A percentile compares a stretch with the other conserved stretches of the same genome.
These are phyloP conservation scores for Pichia sp. DNA, from an alignment of 1,139 yeast genomes.

Conservation along the genomic window DNA sequence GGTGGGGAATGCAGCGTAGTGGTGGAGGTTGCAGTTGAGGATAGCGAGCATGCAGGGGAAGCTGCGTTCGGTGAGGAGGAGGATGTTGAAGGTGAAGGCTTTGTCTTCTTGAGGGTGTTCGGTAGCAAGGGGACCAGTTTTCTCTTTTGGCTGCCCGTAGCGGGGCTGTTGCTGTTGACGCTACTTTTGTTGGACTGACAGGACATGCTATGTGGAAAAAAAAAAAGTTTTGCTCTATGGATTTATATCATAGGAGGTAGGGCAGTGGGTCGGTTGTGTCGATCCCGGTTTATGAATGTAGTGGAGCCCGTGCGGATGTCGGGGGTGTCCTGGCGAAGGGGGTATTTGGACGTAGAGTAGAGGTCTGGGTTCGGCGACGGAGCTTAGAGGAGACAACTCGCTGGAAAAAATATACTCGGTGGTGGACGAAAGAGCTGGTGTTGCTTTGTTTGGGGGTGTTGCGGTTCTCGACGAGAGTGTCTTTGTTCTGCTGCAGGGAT, in stretches of 20 bases:
- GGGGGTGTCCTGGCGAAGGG: too few relatives aligned
- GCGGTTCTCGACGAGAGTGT: too few relatives aligned
- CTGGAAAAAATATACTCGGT: too few relatives aligned
- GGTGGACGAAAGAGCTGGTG: too few relatives aligned
- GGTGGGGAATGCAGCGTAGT: neutral
- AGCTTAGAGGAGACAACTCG: too few relatives aligned
- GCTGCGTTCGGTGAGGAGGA: neutral
- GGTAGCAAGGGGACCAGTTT: constrained; percentile 34
- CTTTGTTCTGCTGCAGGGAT: too few relatives aligned
- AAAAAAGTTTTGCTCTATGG: too few relatives aligned
- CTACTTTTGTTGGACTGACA: neutral
- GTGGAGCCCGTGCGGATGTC: neutral
- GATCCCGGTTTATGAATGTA: too few relatives aligned
- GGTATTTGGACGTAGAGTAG: too few relatives aligned
- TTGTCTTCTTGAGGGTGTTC: constrained; percentile 15
- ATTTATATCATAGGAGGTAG: neutral
- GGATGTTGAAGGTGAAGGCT: neutral
- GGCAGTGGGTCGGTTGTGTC: too few relatives aligned
- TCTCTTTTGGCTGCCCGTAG: constrained; percentile 28
- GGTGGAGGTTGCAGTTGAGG: neutral
- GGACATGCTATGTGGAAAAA: neutral
- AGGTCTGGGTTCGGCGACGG: too few relatives aligned
- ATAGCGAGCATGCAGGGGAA: neutral
- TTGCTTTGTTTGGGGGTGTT: too few relatives aligned
- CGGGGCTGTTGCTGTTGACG: neutral